Conservation (phyloP, 2,329 filamentous ascomycete genomes). For the Apiospora saccharicola region DNA sequence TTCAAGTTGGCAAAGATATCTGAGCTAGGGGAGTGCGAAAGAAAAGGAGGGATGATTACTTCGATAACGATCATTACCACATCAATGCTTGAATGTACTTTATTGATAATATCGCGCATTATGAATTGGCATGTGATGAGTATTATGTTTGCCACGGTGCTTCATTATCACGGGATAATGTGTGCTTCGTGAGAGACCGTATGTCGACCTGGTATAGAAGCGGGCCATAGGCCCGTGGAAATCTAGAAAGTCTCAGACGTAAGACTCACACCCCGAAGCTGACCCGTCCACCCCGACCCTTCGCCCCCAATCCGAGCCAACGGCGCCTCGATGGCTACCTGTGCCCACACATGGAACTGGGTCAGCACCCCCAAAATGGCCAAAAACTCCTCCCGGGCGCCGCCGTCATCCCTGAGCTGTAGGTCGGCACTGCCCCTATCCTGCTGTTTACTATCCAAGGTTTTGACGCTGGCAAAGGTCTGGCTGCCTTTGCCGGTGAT, state of each 20-base stretch:
- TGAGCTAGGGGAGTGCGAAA: fast-evolving
- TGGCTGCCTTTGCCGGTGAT: slow-evolving; percentile 42
- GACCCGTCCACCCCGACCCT: slow-evolving; percentile 41
- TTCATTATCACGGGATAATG: no score
- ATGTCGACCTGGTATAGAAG: background rate
- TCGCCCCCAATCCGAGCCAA: slow-evolving; percentile 47
- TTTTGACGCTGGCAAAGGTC: slow-evolving; percentile 40
- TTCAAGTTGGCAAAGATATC: background rate
- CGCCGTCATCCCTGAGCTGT: slow-evolving; percentile 18
- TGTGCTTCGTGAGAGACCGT: no score
- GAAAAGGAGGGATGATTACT: background rate
- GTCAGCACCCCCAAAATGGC: slow-evolving; percentile 53
- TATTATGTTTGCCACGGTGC: background rate
- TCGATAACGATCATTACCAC: background rate
- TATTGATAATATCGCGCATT: background rate
- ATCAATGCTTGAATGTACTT: background rate
- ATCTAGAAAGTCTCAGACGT: slow-evolving; percentile 32
- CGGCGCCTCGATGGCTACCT: slow-evolving; percentile 55
- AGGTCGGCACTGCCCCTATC: slow-evolving; percentile 26
- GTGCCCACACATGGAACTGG: slow-evolving; percentile 48
- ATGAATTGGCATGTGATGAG: background rate
- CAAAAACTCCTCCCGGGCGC: slow-evolving; percentile 48
- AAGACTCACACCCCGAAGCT: slow-evolving; percentile 41
- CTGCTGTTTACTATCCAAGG: slow-evolving; percentile 24
- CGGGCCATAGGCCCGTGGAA: background rate